Conservation (phyloP, 768 basidiomycete species). For the Boletellus ananas region DNA sequence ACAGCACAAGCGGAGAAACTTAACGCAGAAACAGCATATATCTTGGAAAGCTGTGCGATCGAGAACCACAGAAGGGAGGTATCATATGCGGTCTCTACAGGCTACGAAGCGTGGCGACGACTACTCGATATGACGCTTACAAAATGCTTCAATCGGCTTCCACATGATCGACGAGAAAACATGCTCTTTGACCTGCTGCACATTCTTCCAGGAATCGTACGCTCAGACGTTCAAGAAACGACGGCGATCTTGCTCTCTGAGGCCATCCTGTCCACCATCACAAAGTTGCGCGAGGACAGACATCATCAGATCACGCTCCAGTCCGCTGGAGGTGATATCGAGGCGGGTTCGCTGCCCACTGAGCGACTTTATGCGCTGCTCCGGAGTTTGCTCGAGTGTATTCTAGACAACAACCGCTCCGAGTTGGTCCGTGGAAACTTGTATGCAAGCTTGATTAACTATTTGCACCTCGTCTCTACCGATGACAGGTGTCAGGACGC, state of each 20-base stretch:
- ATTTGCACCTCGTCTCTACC: slow-evolving; percentile 60
- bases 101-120: slow-evolving; percentile 82
- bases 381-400: slow-evolving; percentile 67
- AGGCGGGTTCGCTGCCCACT: slow-evolving; percentile 67
- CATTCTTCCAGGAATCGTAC: slow-evolving; percentile 71
- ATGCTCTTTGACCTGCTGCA: slow-evolving; percentile 89
- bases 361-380: slow-evolving; percentile 77
- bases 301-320: slow-evolving; percentile 66
- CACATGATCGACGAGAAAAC: slow-evolving; percentile 78
- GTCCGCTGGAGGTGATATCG: slow-evolving; percentile 58
- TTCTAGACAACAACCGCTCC: slow-evolving; percentile 70
- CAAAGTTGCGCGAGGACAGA: slow-evolving; percentile 83
- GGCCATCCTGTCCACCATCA: slow-evolving; percentile 73
- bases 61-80: slow-evolving; percentile 89
- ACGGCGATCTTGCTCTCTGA: slow-evolving; percentile 85
- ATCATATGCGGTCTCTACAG: slow-evolving; percentile 59
- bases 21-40: slow-evolving; percentile 63
- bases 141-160: slow-evolving; percentile 81
- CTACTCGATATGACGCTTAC: slow-evolving; percentile 81
- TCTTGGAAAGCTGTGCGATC: slow-evolving; percentile 78
- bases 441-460: slow-evolving; percentile 90
- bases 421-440: slow-evolving; percentile 91
- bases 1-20: slow-evolving; percentile 63
- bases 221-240: slow-evolving; percentile 60
- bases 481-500: slow-evolving; percentile 14